phyloP scores from a whole-genome alignment of 305 asterid species.

The Rubia balearica region DNA sequence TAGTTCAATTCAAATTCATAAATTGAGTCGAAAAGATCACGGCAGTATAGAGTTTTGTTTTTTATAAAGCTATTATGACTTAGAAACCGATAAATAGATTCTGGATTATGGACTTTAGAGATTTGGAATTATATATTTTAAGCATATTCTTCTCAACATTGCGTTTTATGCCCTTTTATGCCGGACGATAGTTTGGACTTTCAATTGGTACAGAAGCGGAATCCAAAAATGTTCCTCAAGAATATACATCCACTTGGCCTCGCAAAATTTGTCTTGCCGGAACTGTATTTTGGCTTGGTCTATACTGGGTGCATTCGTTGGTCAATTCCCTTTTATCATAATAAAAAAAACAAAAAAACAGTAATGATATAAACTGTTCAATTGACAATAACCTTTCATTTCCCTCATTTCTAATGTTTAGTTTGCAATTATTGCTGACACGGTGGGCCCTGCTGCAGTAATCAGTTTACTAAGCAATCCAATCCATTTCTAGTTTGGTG shows the following conservation, averaged over 20 bases:
- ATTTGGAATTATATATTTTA: not conserved
- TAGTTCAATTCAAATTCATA: no score
- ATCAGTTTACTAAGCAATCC: not conserved
- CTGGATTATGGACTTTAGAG: no score
- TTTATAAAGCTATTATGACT: not conserved
- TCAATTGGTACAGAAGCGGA: not conserved
- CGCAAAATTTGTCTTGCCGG: not conserved
- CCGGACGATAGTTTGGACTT: not conserved
- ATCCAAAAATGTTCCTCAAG: conserved; percentile 5
- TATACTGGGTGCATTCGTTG: not conserved
- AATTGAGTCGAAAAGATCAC: no score
- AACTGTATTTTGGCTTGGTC: not conserved
- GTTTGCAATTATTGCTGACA: not conserved
- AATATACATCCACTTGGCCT: not conserved
- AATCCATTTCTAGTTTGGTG: not conserved
- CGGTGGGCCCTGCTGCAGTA: not conserved
- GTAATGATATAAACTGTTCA: not conserved
- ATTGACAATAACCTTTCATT: not conserved
- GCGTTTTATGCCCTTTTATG: not conserved
- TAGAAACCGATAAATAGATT: not conserved
- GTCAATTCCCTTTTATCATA: no score
- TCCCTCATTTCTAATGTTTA: not conserved
- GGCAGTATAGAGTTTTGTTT: not conserved
- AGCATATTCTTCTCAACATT: not conserved
- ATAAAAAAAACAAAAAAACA: not conserved